Evolutionary conservation across 306 rosid species (phyloP).

Genomic region (Quercus rubra): DNA sequence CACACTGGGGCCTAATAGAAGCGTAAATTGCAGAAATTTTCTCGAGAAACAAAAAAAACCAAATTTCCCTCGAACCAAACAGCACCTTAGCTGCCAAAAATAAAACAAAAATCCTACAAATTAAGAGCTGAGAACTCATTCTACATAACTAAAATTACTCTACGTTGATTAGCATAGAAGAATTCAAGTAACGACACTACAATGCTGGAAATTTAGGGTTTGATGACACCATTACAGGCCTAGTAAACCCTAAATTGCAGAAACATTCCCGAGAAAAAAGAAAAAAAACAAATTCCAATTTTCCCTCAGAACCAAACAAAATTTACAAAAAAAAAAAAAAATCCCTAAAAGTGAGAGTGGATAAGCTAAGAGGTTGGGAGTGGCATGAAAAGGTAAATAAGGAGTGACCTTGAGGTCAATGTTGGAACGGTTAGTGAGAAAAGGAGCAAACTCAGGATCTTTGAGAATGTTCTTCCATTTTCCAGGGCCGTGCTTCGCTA

Average conservation of each 20-base stretch:
- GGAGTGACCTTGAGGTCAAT: conserved; percentile 68
- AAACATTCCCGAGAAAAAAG: too few species aligned
- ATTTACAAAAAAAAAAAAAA: too few species aligned
- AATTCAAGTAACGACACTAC: too few species aligned
- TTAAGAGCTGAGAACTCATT: not conserved
- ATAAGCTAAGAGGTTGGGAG: too few species aligned
- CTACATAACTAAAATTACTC: not conserved
- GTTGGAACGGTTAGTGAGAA: conserved; percentile 63
- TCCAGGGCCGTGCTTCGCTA: conserved; percentile 69
- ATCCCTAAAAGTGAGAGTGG: too few species aligned
- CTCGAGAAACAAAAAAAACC: not conserved
- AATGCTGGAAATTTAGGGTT: too few species aligned
- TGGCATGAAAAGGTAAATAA: not conserved
- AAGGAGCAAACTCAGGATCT: conserved; percentile 57
- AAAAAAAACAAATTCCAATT: too few species aligned
- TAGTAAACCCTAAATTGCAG: too few species aligned
- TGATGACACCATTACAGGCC: too few species aligned
- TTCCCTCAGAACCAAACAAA: too few species aligned
- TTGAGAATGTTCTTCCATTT: conserved; percentile 73
- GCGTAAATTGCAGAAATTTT: not conserved
- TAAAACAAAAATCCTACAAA: conserved; percentile 22
- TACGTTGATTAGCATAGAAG: too few species aligned
- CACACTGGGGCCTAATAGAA: too few species aligned
- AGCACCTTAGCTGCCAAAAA: not conserved
- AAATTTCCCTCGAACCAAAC: not conserved